phyloP scores from a whole-genome alignment of 805 yeast genomes.

The Barnettozyma pratensis region DNA sequence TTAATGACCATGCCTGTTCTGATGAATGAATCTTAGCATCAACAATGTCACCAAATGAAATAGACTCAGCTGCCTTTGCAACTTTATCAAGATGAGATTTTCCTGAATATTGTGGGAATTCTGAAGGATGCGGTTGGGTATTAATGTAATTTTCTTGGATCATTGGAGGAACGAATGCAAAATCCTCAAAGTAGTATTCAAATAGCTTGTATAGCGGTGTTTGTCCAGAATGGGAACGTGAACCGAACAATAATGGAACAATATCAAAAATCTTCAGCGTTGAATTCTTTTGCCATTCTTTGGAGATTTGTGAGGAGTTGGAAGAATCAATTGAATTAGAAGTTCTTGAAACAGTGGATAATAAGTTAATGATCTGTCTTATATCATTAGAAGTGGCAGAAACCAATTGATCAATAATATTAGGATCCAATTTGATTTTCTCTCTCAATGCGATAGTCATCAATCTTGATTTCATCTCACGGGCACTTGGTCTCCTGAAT shows the following conservation, averaged over 20 bases:
- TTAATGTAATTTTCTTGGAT: conserved; percentile 85
- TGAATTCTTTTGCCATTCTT: conserved; percentile 86
- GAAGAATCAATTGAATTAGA: conserved; percentile 55
- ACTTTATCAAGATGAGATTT: conserved; percentile 52
- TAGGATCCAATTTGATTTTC: conserved; percentile 71
- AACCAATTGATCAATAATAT: conserved; percentile 77
- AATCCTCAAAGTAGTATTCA: conserved; percentile 88
- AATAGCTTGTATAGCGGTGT: conserved; percentile 72
- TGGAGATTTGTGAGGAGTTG: conserved; percentile 57
- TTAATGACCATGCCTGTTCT: conserved; percentile 90
- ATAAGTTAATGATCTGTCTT: conserved; percentile 85
- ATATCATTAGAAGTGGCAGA: conserved; percentile 86
- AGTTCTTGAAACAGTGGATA: conserved; percentile 80
- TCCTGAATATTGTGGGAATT: conserved; percentile 15
- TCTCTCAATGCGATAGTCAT: conserved; percentile 90
- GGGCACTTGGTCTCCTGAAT: conserved; percentile 85
- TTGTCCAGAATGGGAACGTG: conserved; percentile 50
- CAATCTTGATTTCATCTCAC: conserved; percentile 73
- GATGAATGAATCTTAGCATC: conserved; percentile 80
- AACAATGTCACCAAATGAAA: conserved; percentile 79
- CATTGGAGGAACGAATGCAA: conserved; percentile 93
- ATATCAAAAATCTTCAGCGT: conserved; percentile 91
- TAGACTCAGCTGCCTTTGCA: conserved; percentile 78
- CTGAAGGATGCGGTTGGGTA: conserved; percentile 50
- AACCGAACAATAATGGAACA: conserved; percentile 58